Base-by-base conservation (phyloP, 257 asterid genomes). In the Nicotiana benthamiana region DNA sequence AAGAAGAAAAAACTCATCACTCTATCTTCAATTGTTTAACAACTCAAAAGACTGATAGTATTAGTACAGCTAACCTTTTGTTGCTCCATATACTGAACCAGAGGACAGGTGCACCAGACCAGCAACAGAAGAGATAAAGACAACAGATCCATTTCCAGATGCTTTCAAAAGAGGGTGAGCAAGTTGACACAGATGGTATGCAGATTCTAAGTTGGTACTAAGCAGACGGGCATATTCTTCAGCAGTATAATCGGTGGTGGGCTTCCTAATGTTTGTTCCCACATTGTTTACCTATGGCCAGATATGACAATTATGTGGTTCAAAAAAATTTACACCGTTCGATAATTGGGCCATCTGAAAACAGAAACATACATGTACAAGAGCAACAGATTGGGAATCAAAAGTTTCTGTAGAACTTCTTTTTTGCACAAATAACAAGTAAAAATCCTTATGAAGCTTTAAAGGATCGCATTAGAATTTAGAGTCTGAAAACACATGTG, bases 51-150 rank as follows among this genome's bases (percentile, higher is more conserved):
- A 24, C 40, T 6, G 26, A 40, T 68, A 64, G 20, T 60, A 34
- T 26, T 52, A 79, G 63, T 67, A 75, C 28, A 81, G 18, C 77
- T 61, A 81, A 88, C 99, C 97, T 89, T 96, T 96, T 72, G 96
- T 87, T 30, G 97, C 97, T 65, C 98, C 99, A 86, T 96, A 96
- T 26, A 96, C 82, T 13, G 99, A 96, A 82, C 99, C 97, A 18
- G 90, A 88, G 68, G 43, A 91, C 32, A 91, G 0, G 89, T 92
- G 93, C 82, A 91, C 90, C 79, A 86, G 79, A 85, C 98, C 98
- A 63, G 88, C 93, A 68, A 94, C 95, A 57, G 99, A 96, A 74
- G 97, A 96, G 79, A 96, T 87, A 81, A 94, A 92, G 82, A 96
- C 99, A 65, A 92, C 78, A 64, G 88, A 90, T 80, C 97, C 89